A percentile compares a stretch with the other conserved stretches of the same genome.
Evolutionary conservation across 306 rosid species (phyloP).

Genomic region (Alnus glutinosa): DNA sequence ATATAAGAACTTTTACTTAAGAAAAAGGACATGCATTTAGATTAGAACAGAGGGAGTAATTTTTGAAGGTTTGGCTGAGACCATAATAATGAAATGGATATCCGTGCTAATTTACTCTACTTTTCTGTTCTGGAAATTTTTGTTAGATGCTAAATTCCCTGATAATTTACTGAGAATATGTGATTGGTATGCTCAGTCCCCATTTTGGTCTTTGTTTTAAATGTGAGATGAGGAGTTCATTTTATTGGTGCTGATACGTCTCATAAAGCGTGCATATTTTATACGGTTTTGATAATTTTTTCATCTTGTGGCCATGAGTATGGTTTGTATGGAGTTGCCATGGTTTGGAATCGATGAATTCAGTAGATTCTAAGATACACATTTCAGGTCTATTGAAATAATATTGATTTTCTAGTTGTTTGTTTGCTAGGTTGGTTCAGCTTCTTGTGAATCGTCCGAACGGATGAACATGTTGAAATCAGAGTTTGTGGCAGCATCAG

Average conservation of each 20-base stretch:
- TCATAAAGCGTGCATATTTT: background rate
- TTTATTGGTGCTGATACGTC: background rate
- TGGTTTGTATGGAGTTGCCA: background rate
- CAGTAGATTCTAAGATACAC: background rate
- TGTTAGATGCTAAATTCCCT: no score
- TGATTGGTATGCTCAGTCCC: background rate
- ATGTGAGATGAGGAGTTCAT: background rate
- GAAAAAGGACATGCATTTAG: no score
- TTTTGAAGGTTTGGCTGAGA: background rate
- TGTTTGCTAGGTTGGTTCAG: conserved; percentile 50
- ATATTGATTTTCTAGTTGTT: conserved; percentile 16
- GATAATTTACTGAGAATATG: background rate
- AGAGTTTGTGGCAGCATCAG: conserved; percentile 52
- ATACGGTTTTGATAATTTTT: background rate
- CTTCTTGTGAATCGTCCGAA: conserved; percentile 69
- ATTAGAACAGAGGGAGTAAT: no score
- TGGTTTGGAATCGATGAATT: background rate
- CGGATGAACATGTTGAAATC: conserved; percentile 65
- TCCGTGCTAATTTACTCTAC: background rate
- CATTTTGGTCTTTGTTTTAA: background rate
- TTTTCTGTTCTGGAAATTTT: background rate
- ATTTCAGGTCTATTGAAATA: background rate
- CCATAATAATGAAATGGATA: background rate
- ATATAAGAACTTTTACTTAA: no score
- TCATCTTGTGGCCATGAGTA: background rate